A percentile compares a stretch with the other conserved stretches of the same genome.
phyloP scores from a whole-genome alignment of 129 eudicot species.

The Flaveria brownii region DNA sequence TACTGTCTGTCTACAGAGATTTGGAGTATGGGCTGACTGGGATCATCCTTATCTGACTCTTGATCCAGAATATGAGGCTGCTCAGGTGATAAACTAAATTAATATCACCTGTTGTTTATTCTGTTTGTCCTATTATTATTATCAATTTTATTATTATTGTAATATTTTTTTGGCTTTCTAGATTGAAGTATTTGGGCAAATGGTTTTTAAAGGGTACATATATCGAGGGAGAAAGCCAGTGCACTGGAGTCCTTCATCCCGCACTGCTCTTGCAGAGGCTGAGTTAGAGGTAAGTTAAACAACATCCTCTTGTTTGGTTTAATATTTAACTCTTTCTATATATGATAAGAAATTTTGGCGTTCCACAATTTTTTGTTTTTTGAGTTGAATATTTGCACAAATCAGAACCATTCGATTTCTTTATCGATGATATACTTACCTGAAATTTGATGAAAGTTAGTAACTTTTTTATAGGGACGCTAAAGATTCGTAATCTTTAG shows the following conservation, averaged over 20 bases:
- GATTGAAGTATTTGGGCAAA: slow-evolving; percentile 19
- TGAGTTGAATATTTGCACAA: too few species aligned
- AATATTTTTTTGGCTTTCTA: not conserved
- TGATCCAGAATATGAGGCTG: slow-evolving; percentile 98
- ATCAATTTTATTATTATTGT: not conserved
- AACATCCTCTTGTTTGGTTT: slow-evolving; percentile 17
- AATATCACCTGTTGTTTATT: not conserved
- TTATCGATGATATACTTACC: too few species aligned
- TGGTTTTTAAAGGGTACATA: slow-evolving; percentile 72
- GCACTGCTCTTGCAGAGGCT: slow-evolving; percentile 99
- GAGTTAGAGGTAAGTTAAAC: slow-evolving; percentile 73
- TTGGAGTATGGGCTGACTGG: slow-evolving; percentile 99
- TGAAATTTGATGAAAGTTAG: slow-evolving; percentile 6
- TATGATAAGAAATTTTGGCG: not conserved
- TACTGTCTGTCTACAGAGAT: slow-evolving; percentile 52
- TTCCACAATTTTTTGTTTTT: too few species aligned
- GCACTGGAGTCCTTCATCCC: slow-evolving; percentile 99
- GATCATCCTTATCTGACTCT: slow-evolving; percentile 95
- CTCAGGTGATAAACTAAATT: slow-evolving; percentile 58
- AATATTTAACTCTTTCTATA: slow-evolving; percentile 3
- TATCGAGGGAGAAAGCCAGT: slow-evolving; percentile 98
- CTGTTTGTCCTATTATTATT: not conserved
- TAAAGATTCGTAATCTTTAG: not conserved
- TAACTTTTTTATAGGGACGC: not conserved
- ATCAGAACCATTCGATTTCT: too few species aligned